These are phyloP conservation scores for Pyrenophora graminea DNA, from an alignment of 2,329 filamentous ascomycete genomes.

Conservation along the genomic window DNA sequence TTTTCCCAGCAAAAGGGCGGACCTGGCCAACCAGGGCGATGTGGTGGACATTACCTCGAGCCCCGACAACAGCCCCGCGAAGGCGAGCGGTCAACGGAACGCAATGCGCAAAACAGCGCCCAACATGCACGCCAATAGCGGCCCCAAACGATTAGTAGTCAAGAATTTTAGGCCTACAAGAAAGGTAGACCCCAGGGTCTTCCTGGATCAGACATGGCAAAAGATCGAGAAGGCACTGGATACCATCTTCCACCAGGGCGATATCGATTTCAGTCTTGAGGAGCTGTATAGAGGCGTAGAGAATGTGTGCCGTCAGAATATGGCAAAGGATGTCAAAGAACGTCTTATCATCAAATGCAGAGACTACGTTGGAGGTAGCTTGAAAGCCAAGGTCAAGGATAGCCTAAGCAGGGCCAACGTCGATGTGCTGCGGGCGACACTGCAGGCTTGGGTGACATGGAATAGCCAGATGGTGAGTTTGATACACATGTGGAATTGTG, in stretches of 20 bases:
- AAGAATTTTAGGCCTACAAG: conserved; percentile 79
- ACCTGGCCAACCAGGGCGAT: conserved; percentile 19
- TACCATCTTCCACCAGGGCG: conserved; percentile 71
- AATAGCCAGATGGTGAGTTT: conserved; percentile 70
- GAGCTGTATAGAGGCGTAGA: conserved; percentile 89
- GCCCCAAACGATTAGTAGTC: conserved; percentile 85
- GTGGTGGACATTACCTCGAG: conserved; percentile 39
- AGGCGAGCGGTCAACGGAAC: conserved; percentile 44
- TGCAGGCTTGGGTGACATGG: conserved; percentile 76
- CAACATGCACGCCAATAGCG: conserved; percentile 66
- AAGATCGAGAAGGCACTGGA: conserved; percentile 75
- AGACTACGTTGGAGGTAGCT: conserved; percentile 59
- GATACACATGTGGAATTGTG: background rate
- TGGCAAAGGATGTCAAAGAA: conserved; percentile 69
- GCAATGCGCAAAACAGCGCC: conserved; percentile 56
- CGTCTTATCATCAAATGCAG: conserved; percentile 70
- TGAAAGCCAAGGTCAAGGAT: conserved; percentile 65
- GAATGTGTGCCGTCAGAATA: conserved; percentile 81
- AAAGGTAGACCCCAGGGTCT: conserved; percentile 71
- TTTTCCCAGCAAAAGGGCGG: conserved; percentile 38
- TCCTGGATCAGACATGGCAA: conserved; percentile 75
- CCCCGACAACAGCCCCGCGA: conserved; percentile 50
- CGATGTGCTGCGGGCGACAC: conserved; percentile 64
- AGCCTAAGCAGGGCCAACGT: conserved; percentile 63
- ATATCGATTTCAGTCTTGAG: conserved; percentile 71